These are phyloP conservation scores for Neobulgaria alba DNA, from an alignment of 2,329 filamentous ascomycete genomes.

Conservation along the genomic window DNA sequence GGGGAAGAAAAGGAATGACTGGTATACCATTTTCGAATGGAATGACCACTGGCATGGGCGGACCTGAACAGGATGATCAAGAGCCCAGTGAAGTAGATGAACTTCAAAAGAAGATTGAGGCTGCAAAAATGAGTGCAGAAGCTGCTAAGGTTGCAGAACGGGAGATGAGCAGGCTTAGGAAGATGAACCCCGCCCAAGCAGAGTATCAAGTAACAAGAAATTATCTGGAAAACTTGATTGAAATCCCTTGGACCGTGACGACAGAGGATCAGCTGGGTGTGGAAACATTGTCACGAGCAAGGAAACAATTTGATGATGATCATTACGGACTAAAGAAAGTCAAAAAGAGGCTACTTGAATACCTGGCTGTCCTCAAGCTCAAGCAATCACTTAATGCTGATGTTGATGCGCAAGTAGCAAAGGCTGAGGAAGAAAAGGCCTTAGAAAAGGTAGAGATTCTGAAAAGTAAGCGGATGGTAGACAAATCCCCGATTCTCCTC, in stretches of 20 bases:
- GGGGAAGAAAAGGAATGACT: slow-evolving; percentile 21
- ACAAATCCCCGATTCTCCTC: slow-evolving; percentile 93
- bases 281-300: slow-evolving; percentile 68
- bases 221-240: slow-evolving; percentile 86
- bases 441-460: slow-evolving; percentile 60
- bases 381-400: slow-evolving; percentile 87
- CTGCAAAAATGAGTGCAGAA: slow-evolving; percentile 72
- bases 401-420: slow-evolving; percentile 68
- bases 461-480: slow-evolving; percentile 74
- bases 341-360: slow-evolving; percentile 92
- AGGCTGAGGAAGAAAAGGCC: slow-evolving; percentile 50
- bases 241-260: slow-evolving; percentile 82
- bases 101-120: slow-evolving; percentile 77
- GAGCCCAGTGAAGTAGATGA: slow-evolving; percentile 88
- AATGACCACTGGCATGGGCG: slow-evolving; percentile 10
- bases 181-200: slow-evolving; percentile 93
- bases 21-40: slow-evolving; percentile 14
- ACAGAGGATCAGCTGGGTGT: slow-evolving; percentile 81
- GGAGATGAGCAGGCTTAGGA: slow-evolving; percentile 78
- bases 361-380: slow-evolving; percentile 88
- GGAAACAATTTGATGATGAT: slow-evolving; percentile 88
- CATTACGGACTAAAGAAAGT: slow-evolving; percentile 96
- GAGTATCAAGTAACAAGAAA: slow-evolving; percentile 92
- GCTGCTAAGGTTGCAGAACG: slow-evolving; percentile 85
- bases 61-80: slow-evolving; percentile 53